Base-by-base conservation (phyloP, 768 basidiomycete genomes). In the Leccinum subgranulosum region DNA sequence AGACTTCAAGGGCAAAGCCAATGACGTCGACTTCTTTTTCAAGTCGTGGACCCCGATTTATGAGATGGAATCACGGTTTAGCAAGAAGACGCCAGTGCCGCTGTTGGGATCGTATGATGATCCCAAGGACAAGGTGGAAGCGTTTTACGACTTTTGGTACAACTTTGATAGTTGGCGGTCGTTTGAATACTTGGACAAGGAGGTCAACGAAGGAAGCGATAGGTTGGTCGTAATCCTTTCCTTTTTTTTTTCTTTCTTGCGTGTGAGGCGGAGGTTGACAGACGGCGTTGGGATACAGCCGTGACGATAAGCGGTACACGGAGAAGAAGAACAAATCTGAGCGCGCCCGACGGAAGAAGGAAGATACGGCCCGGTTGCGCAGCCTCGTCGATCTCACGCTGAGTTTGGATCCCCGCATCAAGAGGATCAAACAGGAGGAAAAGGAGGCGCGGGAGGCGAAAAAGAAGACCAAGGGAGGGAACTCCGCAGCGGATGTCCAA, bases 321-420 rank as follows among this genome's bases (percentile, higher is more conserved):
- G 96, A 98, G 77, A 98, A 98, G 82, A 99, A 99, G 83, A 99
- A 99, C 85, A 98, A 97, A 76, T 76, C 91, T 6, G 96, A 99
- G 76, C 94, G 96, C 33, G 92, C 94, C 12, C 84, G 94, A 57
- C 81, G 92, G 71, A 99, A 99, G 81, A 97, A 97, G 81, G 96
- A 97, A 65, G 96, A 99, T 75, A 98, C 84, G 47, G 88, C 93
- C 12, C 90, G 94, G 65, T 74, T 98, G 28, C 87, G 96, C 53
- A 78, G 78, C 27, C 78, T 99, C 25, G 94, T 99, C 51, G 96
- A 98, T 77, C 76, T 88, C 55, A 84, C 92, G 23, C 82, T 97
- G 67, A 80, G 77, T 62, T 73, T 86, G 56, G 96, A 99, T 72
- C 96, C 96, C 25, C 90, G 96, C 61, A 97, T 99, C 80, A 98